Evolutionary conservation across 2,329 filamentous ascomycete species (phyloP).

Genomic region (Knoxdaviesia proteae): DNA sequence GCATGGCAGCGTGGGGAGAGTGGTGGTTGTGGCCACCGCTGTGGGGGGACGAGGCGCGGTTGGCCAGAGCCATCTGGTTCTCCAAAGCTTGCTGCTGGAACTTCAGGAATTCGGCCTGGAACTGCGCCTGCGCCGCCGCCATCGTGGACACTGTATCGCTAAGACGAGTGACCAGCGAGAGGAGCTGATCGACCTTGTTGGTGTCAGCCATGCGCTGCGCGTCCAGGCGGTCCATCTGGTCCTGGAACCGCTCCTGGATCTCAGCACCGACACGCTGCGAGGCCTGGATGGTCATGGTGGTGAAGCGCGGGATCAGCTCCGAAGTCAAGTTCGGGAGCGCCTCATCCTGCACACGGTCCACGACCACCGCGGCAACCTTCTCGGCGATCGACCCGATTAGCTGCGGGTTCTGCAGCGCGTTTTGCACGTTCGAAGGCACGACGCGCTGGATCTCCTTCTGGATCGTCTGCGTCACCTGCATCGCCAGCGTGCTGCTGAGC

Average conservation of each 20-base stretch:
- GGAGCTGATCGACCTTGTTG: slow-evolving; percentile 54
- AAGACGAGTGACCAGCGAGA: slow-evolving; percentile 42
- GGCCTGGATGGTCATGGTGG: slow-evolving; percentile 40
- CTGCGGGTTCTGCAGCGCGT: slow-evolving; percentile 47
- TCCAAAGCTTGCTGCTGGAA: slow-evolving; percentile 16
- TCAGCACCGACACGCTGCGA: slow-evolving; percentile 48
- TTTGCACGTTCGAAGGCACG: slow-evolving; percentile 45
- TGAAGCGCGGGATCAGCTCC: slow-evolving; percentile 45
- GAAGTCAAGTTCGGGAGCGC: slow-evolving; percentile 39
- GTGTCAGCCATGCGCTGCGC: slow-evolving; percentile 27
- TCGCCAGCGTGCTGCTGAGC: slow-evolving; percentile 45
- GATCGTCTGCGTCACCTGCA: slow-evolving; percentile 42
- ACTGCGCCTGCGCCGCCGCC: slow-evolving; percentile 44
- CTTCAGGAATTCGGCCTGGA: slow-evolving; percentile 44
- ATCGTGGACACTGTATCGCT: slow-evolving; percentile 50
- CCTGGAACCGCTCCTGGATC: slow-evolving; percentile 39
- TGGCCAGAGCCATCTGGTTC: not conserved
- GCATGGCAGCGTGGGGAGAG: slow-evolving; percentile 5
- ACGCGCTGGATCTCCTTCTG: slow-evolving; percentile 52
- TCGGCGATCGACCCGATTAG: slow-evolving; percentile 42
- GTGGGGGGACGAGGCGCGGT: not conserved
- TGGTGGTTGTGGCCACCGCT: slow-evolving; percentile 1
- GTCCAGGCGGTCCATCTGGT: slow-evolving; percentile 28
- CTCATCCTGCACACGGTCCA: slow-evolving; percentile 55
- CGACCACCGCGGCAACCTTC: slow-evolving; percentile 8